Conservation (phyloP, 805 yeast genomes). For the Saturnispora halmiae region DNA sequence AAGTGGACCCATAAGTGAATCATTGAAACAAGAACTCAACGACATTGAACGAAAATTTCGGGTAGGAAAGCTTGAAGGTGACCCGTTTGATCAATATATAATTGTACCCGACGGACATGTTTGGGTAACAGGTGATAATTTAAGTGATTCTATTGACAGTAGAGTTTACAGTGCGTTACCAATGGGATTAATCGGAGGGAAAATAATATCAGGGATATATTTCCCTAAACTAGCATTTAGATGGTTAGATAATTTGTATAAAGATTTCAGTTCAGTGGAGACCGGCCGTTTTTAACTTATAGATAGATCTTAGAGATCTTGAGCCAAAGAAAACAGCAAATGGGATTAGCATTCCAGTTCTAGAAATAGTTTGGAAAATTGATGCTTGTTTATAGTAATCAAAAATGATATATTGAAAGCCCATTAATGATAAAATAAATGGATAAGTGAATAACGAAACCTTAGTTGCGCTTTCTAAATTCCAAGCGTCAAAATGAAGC, state of each 20-base stretch:
- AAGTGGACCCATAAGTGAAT: background rate
- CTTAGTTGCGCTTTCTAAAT: conserved; percentile 29
- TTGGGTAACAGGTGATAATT: conserved; percentile 95
- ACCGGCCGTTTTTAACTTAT: conserved; percentile 24
- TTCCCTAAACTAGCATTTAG: conserved; percentile 42
- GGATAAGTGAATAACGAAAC: conserved; percentile 22
- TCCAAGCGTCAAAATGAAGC: conserved; percentile 31
- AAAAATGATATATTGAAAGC: conserved; percentile 45
- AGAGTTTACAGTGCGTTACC: conserved; percentile 87
- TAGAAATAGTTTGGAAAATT: conserved; percentile 49
- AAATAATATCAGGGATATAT: conserved; percentile 63
- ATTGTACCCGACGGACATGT: conserved; percentile 89
- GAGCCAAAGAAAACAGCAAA: conserved; percentile 55
- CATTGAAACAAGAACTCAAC: conserved; percentile 2
- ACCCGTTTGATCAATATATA: conserved; percentile 43
- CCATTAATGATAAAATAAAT: conserved; percentile 39
- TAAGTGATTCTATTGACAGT: conserved; percentile 80
- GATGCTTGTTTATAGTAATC: conserved; percentile 51
- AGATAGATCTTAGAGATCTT: conserved; percentile 43
- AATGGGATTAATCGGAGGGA: conserved; percentile 79
- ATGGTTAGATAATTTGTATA: conserved; percentile 43
- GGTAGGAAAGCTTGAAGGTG: conserved; percentile 16
- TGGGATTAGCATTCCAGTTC: conserved; percentile 39
- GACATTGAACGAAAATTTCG: conserved; percentile 4
- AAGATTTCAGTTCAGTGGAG: conserved; percentile 20